Conservation (phyloP, 768 basidiomycete species). For the Neoboletus subvelutipes region DNA sequence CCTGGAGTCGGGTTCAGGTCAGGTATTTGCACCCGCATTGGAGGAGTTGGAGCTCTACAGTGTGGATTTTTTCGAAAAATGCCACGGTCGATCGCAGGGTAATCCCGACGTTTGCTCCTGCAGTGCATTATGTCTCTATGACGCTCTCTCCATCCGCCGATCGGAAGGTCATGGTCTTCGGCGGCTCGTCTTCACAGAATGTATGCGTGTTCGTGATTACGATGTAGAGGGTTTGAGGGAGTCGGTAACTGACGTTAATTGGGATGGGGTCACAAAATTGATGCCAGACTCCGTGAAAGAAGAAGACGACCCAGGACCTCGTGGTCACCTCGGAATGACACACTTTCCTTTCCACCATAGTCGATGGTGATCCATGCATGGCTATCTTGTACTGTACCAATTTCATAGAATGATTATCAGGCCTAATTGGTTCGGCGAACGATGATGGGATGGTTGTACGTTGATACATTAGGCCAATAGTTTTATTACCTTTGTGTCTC, state of each 20-base stretch:
- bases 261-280: constrained; percentile 16
- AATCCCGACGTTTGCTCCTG: constrained; percentile 1
- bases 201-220: constrained; percentile 7
- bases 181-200: constrained; percentile 11
- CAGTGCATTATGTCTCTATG: constrained; percentile 13
- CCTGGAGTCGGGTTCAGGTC: not conserved
- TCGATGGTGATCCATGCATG: not conserved
- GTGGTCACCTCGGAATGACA: not conserved
- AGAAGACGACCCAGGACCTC: not conserved
- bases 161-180: constrained; percentile 9
- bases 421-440: not conserved
- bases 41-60: constrained; percentile 12
- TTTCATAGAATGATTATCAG: not conserved
- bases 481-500: not conserved
- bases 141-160: constrained; percentile 17
- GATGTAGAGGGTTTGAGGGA: constrained; percentile 3
- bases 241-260: constrained; percentile 14
- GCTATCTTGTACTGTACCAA: not conserved
- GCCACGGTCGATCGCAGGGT: not conserved
- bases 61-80: constrained; percentile 10
- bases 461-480: not conserved
- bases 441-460: not conserved
- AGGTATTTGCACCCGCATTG: constrained; percentile 17
- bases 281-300: not conserved
- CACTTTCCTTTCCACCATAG: not conserved